Evolutionary conservation across 768 basidiomycete species (phyloP), one percentile per base, ranked within the genome.

Genomic region (Cyathus striatus): DNA sequence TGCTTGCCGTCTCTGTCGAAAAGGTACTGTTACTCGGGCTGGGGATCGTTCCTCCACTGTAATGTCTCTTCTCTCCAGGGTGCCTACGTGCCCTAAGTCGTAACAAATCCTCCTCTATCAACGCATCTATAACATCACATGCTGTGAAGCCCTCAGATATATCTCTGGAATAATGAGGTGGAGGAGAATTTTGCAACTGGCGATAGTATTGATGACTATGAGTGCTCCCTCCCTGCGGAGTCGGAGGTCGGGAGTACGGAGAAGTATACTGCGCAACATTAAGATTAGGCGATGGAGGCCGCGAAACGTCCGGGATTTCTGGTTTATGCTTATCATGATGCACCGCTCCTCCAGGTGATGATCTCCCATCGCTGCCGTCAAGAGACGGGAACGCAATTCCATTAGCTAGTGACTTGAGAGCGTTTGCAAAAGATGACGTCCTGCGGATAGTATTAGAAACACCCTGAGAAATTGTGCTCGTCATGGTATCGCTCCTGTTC

Each of bases 51-150:
- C 72, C 69, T 13, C 65, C 44, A 47, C 41, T 52, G 51, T 69
- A 54, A 53, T 59, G 53, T 48, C 67, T 58, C 47, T 70, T 49
- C 51, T 60, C 52, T 51, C 64, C 68, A 4, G 61, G 54, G 37
- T 69, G 70, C 49, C 86, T 69, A 18, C 90, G 76, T 23, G 89
- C 84, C 17, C 83, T 70, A 26, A 97, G 57, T 3, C 95, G 79
- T 47, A 95, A 90, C 86, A 95, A 90, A 54, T 98, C 95, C 56
- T 95, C 92, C 54, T 91, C 90, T 60, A 92, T 88, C 22, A 98
- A 68, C 0, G 86, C 86, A 48, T 90, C 86, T 69, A 96, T 88
- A 17, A 92, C 88, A 51, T 88, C 76, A 10, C 79, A 83, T 2
- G 90, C 80, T 27, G 73, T 55, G 55, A 86, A 91, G n/a, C n/a